Evolutionary conservation across 2,329 filamentous ascomycete genomes (phyloP).

Genomic region (Penicillium oxalicum): DNA sequence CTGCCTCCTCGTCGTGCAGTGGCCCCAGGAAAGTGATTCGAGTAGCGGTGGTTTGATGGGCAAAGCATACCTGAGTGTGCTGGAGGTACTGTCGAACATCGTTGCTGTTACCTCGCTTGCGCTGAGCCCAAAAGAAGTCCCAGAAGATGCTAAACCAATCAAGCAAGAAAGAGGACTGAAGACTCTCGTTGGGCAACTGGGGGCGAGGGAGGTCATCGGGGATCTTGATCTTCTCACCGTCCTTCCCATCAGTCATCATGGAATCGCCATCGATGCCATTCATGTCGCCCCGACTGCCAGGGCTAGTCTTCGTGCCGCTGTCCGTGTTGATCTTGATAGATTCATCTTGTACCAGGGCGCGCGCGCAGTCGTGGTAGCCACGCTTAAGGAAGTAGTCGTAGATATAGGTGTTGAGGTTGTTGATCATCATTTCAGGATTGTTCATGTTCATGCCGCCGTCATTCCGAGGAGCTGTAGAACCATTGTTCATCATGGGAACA

Average conservation of each 20-base stretch:
- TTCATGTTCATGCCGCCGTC: constrained; percentile 39
- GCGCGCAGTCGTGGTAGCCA: constrained; percentile 76
- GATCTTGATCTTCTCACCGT: constrained; percentile 66
- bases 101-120: constrained; percentile 58
- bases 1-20: too few relatives aligned
- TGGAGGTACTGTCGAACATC: constrained; percentile 69
- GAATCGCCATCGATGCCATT: constrained; percentile 68
- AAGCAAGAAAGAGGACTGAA: constrained; percentile 76
- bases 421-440: constrained; percentile 34
- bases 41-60: too few relatives aligned
- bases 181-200: constrained; percentile 52
- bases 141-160: constrained; percentile 98
- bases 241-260: constrained; percentile 79
- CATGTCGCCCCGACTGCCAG: constrained; percentile 62
- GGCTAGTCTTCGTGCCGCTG: constrained; percentile 58
- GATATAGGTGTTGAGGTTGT: constrained; percentile 58
- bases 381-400: constrained; percentile 77
- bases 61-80: constrained; percentile 65
- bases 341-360: constrained; percentile 63
- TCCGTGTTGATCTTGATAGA: constrained; percentile 52
- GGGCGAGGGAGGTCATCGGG: constrained; percentile 69
- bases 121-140: constrained; percentile 86
- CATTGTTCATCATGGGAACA: constrained; percentile 51
- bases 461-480: constrained; percentile 40
- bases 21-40: too few relatives aligned